Base-by-base conservation (phyloP, 2,329 filamentous ascomycete species). In the Fusarium tupiense region DNA sequence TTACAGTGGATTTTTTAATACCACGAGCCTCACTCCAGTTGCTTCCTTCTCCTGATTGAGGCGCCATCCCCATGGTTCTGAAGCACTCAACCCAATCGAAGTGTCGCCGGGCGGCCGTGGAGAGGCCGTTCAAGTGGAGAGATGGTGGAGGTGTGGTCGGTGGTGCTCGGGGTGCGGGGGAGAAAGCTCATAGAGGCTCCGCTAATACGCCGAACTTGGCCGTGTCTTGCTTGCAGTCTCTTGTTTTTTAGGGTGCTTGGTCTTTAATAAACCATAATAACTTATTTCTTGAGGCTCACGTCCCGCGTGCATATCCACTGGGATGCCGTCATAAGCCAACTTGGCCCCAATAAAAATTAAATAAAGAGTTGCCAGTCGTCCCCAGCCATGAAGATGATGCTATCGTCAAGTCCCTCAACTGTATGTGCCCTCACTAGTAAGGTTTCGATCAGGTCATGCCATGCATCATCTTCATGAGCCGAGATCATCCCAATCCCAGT, bases 141-240 rank as follows among this genome's bases (percentile, higher is more conserved):
- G 67, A 64, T 74, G 61, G 69, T 72, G 68, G 64, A 69, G 52
- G 63, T 56, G 68, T 63, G 63, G 69, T 72, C 64, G 64, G 70
- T 72, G 64, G 69, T 72, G 69, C 62, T 72, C 69, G 69, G 69
- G 71, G 73, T 77, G 75, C 75, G 75, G 75, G 75, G 75, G 76
- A 76, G 71, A 74, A 69, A 68, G 44, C 66, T 47, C 56, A 54
- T 60, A 60, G 60, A 71, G 63, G 72, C 76, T 78, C 76, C 76
- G 76, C 76, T 77, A 78, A 78, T 78, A 77, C 75, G 76, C 76
- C 76, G 76, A 78, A 70, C 74, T 64, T 70, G 41, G 73, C 68
- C 67, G 72, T 57, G 54, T 64, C 56, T 62, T 56, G 63, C 41
- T 64, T 66, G 49, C 73, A 75, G 75, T 65, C 60, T 59, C 65